Percentiles rank a stretch among this genome's conserved stretches.
These are phyloP conservation scores for Fagus crenata DNA, from an alignment of 306 rosid genomes.

Conservation along the genomic window DNA sequence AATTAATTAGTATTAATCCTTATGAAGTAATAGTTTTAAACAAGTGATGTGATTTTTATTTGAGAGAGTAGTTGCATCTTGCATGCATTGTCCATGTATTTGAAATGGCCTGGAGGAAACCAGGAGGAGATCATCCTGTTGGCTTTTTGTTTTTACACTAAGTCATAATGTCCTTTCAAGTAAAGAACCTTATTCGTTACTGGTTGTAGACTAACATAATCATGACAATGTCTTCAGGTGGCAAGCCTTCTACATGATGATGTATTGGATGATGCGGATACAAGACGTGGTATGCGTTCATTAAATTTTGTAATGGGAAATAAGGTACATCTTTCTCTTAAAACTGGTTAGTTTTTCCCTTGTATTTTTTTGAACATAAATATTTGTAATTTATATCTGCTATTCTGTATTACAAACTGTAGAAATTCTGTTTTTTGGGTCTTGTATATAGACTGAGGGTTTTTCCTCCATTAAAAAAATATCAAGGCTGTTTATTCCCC, in stretches of 20 bases:
- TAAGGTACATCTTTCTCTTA: conserved; percentile 51
- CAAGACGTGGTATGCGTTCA: conserved; percentile 89
- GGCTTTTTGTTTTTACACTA: neutral
- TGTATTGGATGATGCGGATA: conserved; percentile 96
- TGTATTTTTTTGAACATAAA: neutral
- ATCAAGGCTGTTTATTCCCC: conserved; percentile 12
- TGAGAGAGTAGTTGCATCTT: neutral
- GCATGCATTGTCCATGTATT: neutral
- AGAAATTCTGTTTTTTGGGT: neutral
- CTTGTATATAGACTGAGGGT: neutral
- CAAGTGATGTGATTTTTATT: neutral
- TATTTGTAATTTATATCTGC: neutral
- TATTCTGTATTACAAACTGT: neutral
- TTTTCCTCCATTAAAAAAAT: neutral
- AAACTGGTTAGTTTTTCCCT: conserved; percentile 7
- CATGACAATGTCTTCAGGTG: conserved; percentile 52
- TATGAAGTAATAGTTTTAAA: neutral
- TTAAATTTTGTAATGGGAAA: conserved; percentile 87
- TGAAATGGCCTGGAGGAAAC: neutral
- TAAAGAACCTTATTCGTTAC: neutral
- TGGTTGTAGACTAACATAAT: conserved; percentile 7
- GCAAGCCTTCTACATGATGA: conserved; percentile 99
- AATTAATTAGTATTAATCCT: neutral
- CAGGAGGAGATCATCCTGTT: neutral
- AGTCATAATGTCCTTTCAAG: neutral